Conservation (phyloP, 2,329 filamentous ascomycete genomes). For the Paraphoma chrysanthemicola region DNA sequence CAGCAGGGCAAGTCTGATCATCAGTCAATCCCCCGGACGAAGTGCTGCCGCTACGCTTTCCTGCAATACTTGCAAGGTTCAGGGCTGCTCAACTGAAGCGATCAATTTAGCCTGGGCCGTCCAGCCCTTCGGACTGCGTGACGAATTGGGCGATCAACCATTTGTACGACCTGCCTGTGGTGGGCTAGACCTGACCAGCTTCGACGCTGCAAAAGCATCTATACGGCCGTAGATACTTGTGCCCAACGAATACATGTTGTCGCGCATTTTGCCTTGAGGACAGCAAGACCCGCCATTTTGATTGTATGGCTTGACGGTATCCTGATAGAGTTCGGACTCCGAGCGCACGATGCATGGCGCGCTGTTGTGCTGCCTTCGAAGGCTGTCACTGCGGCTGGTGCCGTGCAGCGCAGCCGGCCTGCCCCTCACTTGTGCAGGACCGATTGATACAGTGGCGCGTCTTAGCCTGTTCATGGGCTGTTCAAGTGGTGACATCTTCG, state of each 20-base stretch:
- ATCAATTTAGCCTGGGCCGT: conserved; percentile 1
- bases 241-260: no score
- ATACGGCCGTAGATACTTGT: neutral
- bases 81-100: neutral
- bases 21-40: neutral
- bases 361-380: neutral
- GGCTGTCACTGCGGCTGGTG: neutral
- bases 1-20: neutral
- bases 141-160: neutral
- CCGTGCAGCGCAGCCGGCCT: neutral
- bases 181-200: neutral
- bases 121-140: neutral
- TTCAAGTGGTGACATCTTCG: neutral
- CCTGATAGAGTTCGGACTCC: neutral
- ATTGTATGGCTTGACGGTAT: no score
- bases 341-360: neutral
- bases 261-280: no score
- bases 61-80: neutral
- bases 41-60: neutral
- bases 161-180: neutral
- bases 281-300: no score
- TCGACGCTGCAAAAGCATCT: no score
- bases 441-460: neutral
- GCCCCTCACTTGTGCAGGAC: neutral
- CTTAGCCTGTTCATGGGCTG: neutral